Evolutionary conservation across 176 grass and related monocot genomes (phyloP), one percentile per base, ranked within the genome.

Genomic region (Oryza glaberrima): DNA sequence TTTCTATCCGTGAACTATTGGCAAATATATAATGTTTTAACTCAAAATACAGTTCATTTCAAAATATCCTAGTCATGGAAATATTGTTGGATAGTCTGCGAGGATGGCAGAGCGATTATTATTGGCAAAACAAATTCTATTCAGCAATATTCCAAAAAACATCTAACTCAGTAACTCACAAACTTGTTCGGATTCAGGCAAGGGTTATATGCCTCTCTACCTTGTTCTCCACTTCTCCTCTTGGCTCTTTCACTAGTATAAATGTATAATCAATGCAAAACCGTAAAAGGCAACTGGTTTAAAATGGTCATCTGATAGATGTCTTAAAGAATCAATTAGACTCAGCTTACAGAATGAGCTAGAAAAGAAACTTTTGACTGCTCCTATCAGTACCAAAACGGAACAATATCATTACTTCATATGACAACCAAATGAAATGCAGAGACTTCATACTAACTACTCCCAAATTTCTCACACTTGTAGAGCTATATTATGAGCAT

Each of bases 41-140:
- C 63, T 11, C n/a, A 28, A 34, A 67, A 28, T 9, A 84, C 11
- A 38, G 8, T 54, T 77, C 76, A 5, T 6, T 81, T 77, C 32
- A 69, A 84, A 28, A 84, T 69, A 41, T 51, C 34, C 72, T 76
- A 83, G 3, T 44, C 9, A 48, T 38, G 11, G 14, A 16, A 68
- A 81, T 14, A 52, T 23, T 17, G 11, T 36, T 9, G 9, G 25
- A 82, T 81, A 81, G 68, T 82, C 15, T 54, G 15, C 15, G 6
- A 65, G 77, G 14, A 30, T 61, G 67, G 82, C n/a, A 19, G 41
- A 35, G 17, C 41, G 19, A 79, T 47, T 13, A 34, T 32, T 76
- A 67, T 67, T 35, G 43, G 1, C 28, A 30, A 52, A 75, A 52
- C 3, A 75, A 7, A 7, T 28, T 84, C 13, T 52, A 19, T 52